Conservation (phyloP, 805 yeast species). For the Yarrowia sp. region DNA sequence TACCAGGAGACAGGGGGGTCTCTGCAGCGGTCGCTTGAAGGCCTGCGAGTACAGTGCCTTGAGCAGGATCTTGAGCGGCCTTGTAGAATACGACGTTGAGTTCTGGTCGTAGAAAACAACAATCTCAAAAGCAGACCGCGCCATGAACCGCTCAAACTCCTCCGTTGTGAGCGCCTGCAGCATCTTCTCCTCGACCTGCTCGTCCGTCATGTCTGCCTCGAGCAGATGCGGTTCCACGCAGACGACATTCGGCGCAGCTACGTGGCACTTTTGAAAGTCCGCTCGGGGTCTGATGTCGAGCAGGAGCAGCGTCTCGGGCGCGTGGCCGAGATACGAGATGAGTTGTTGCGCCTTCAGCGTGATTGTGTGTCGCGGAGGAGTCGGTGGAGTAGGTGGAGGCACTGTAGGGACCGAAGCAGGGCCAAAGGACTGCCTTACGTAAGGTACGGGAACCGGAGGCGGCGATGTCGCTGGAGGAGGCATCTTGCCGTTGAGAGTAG, state of each 20-base stretch:
- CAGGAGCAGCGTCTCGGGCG: slow-evolving; percentile 61
- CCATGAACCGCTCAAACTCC: slow-evolving; percentile 55
- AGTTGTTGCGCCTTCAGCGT: not conserved
- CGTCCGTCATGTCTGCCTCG: slow-evolving; percentile 53
- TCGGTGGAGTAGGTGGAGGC: not conserved
- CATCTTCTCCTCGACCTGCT: slow-evolving; percentile 65
- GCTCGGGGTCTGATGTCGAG: slow-evolving; percentile 68
- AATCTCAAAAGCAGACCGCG: slow-evolving; percentile 55
- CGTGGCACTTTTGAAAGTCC: slow-evolving; percentile 62
- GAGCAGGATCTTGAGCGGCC: slow-evolving; percentile 36
- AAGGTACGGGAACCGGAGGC: not conserved
- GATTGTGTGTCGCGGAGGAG: slow-evolving; percentile 12
- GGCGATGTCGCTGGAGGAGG: not conserved
- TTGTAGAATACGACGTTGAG: slow-evolving; percentile 27
- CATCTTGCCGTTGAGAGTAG: not conserved
- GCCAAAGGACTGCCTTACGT: not conserved
- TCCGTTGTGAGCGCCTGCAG: slow-evolving; percentile 50
- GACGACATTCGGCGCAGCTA: slow-evolving; percentile 55
- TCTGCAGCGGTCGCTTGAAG: slow-evolving; percentile 41
- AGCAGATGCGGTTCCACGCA: slow-evolving; percentile 72
- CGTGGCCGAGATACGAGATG: not conserved
- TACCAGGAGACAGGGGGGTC: slow-evolving; percentile 46
- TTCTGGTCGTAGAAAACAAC: slow-evolving; percentile 64
- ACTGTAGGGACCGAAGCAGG: not conserved
- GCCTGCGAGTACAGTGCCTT: slow-evolving; percentile 44